Evolutionary conservation across 371 early-diverging fungal species (phyloP), one percentile per base, ranked within the genome.

Genomic region (Saksenaea oblongispora): DNA sequence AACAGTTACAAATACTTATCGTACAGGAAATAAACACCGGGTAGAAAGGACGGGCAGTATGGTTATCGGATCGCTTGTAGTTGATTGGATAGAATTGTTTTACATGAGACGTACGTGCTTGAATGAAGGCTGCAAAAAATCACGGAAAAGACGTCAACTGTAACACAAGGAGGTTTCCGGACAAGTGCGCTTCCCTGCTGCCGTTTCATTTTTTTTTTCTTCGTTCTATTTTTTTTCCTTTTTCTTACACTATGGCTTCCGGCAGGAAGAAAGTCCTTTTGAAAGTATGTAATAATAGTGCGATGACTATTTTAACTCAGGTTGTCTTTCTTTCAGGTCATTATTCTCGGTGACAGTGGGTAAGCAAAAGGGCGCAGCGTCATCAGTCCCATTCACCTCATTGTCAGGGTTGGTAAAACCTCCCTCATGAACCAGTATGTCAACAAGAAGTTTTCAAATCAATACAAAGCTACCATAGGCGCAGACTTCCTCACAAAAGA

Each of bases 391-490:
- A 14, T 57, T 26, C 9, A 2, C 27, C 14, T 26, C 41, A 7
- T 26, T 47, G 18, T 9, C 66, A 86, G 87, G 68, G 97, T 97
- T 58, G 97, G 97, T 36, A 97, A 96, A 75, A 97, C 98, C n/a
- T 96, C 97, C n/a, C 83, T 98, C 67, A 97, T 98, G 95, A 96
- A 98, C 85, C 97, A 98, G 80, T 99, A 97, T 86, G 96, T 99
- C 42, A 96, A 96, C 81, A 93, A 92, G 56, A 95, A 94, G 76
- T 99, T 99, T 84, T 93, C 89, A 72, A 93, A 90, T 68, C 97
- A 98, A 80, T 99, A 99, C 87, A 98, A 99, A 78, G 98, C 99
- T 26, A 99, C 99, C 64, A 99, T 99, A 66, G 99, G 99, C 34
- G 99, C 99, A 34, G 98, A 99, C 74, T 99, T 99, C 72, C 82